These are phyloP conservation scores for Penicillium daleae DNA, from an alignment of 495 filamentous ascomycete genomes.

Conservation along the genomic window DNA sequence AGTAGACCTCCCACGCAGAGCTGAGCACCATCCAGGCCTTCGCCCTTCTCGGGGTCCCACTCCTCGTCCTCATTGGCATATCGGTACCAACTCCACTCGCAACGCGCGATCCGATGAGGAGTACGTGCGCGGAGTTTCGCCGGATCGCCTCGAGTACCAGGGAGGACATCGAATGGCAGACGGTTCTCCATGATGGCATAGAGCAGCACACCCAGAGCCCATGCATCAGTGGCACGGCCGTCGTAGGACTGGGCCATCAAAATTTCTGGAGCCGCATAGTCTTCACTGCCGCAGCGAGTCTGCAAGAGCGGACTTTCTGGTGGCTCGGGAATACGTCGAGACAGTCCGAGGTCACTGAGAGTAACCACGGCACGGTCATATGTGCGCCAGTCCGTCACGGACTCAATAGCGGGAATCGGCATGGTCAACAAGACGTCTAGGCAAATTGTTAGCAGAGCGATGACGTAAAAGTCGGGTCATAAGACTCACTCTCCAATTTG, in stretches of 20 bases:
- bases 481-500: slow-evolving; percentile 90
- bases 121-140: slow-evolving; percentile 72
- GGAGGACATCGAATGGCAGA: slow-evolving; percentile 86
- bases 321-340: slow-evolving; percentile 73
- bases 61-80: slow-evolving; percentile 78
- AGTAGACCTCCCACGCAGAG: slow-evolving; percentile 80
- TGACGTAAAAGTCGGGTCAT: not conserved
- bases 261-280: slow-evolving; percentile 96
- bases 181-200: slow-evolving; percentile 93
- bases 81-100: slow-evolving; percentile 92
- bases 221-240: slow-evolving; percentile 88
- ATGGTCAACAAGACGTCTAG: slow-evolving; percentile 90
- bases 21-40: slow-evolving; percentile 71
- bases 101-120: slow-evolving; percentile 89
- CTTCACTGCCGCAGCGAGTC: slow-evolving; percentile 91
- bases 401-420: slow-evolving; percentile 55
- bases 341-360: slow-evolving; percentile 91
- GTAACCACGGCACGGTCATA: slow-evolving; percentile 83
- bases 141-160: slow-evolving; percentile 71
- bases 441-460: not conserved
- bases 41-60: slow-evolving; percentile 62
- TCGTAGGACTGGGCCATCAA: slow-evolving; percentile 95
- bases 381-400: slow-evolving; percentile 62
- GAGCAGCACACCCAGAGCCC: slow-evolving; percentile 90
- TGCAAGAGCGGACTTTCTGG: slow-evolving; percentile 73